phyloP scores from a whole-genome alignment of 73 alveolate genomes.

The Symbiodinium natans region DNA sequence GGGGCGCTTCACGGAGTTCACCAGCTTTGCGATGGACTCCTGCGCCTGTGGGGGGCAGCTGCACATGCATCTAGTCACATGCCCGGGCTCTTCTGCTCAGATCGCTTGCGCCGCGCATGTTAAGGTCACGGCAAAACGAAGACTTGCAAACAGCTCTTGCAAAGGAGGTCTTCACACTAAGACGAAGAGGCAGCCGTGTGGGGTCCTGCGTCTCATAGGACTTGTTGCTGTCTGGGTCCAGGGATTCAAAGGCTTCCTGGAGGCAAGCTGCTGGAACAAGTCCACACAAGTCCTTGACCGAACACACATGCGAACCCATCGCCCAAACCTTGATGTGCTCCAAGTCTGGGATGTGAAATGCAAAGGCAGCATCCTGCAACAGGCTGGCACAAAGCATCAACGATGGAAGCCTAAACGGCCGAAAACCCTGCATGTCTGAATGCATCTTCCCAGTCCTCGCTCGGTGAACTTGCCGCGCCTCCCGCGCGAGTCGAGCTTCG shows the following conservation, averaged over 20 bases:
- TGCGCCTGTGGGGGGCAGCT: slow-evolving; percentile 9
- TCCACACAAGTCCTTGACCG: too few species aligned
- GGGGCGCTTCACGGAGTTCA: background rate
- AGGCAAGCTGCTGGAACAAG: background rate
- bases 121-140: too few species aligned
- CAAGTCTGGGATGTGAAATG: background rate
- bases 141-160: too few species aligned
- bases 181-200: background rate
- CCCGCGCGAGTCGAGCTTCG: too few species aligned
- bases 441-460: background rate
- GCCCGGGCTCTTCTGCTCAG: too few species aligned
- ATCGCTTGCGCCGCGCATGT: background rate
- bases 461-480: background rate
- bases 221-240: background rate
- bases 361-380: too few species aligned
- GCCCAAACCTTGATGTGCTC: background rate
- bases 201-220: background rate
- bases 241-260: background rate
- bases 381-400: too few species aligned
- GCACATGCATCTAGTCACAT: background rate
- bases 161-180: too few species aligned
- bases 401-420: too few species aligned
- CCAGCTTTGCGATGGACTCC: slow-evolving; percentile 25
- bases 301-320: background rate
- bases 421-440: background rate